Evolutionary conservation across 768 basidiomycete genomes (phyloP).

Genomic region (Grammothele lineata): DNA sequence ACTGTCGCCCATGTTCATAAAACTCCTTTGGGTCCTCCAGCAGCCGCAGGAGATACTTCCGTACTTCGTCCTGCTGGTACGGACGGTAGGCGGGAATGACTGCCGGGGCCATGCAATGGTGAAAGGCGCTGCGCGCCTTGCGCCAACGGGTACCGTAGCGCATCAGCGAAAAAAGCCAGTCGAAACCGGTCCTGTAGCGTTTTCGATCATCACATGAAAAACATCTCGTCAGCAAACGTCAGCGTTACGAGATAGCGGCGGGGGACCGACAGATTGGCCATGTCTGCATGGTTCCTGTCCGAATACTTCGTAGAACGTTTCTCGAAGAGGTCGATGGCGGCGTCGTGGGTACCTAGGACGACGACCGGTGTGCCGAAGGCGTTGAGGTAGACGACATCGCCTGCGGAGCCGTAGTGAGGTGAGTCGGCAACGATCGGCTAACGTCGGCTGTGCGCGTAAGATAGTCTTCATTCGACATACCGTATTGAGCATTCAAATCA

Average conservation of each 20-base stretch:
- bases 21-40: background rate
- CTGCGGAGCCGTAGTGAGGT: too few relatives aligned
- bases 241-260: too few relatives aligned
- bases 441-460: slow-evolving; percentile 8
- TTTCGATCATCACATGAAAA: too few relatives aligned
- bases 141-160: slow-evolving; percentile 7
- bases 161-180: background rate
- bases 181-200: slow-evolving; percentile 3
- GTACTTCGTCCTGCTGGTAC: background rate
- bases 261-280: slow-evolving; percentile 1
- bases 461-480: background rate
- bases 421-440: too few relatives aligned
- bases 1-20: slow-evolving; percentile 1
- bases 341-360: slow-evolving; percentile 10
- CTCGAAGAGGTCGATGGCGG: slow-evolving; percentile 16
- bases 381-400: slow-evolving; percentile 12
- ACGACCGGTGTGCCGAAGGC: slow-evolving; percentile 10
- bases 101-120: background rate
- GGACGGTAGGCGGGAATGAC: background rate
- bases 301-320: slow-evolving; percentile 19
- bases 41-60: background rate
- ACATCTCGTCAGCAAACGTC: too few relatives aligned
- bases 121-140: slow-evolving; percentile 1
- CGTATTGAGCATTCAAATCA: too few relatives aligned
- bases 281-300: slow-evolving; percentile 5